These are phyloP conservation scores for Ramaria sp. DNA, from an alignment of 768 basidiomycete species.

Conservation along the genomic window DNA sequence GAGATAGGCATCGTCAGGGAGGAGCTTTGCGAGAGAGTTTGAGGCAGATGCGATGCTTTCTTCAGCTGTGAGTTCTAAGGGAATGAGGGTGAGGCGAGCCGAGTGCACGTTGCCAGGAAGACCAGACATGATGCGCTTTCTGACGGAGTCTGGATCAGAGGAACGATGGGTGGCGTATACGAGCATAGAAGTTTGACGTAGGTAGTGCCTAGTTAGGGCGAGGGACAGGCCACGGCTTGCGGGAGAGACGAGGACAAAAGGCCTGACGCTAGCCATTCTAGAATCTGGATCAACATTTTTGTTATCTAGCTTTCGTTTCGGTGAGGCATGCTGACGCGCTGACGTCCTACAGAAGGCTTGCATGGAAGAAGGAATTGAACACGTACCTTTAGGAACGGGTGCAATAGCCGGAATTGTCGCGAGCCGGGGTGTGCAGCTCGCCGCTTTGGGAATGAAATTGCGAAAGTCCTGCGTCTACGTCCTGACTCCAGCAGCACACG, in stretches of 20 bases:
- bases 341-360: too few relatives aligned
- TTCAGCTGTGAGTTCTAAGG: slow-evolving; percentile 42
- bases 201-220: slow-evolving; percentile 42
- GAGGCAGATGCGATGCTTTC: slow-evolving; percentile 40
- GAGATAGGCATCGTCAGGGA: slow-evolving; percentile 29
- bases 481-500: too few relatives aligned
- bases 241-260: slow-evolving; percentile 44
- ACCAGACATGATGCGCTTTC: slow-evolving; percentile 31
- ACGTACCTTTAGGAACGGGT: too few relatives aligned
- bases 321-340: too few relatives aligned
- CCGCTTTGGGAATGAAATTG: too few relatives aligned
- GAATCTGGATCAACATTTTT: too few relatives aligned
- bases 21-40: slow-evolving; percentile 24
- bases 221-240: slow-evolving; percentile 47
- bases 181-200: slow-evolving; percentile 35
- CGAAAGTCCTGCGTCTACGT: too few relatives aligned
- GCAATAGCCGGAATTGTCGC: too few relatives aligned
- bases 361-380: too few relatives aligned
- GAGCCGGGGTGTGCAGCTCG: too few relatives aligned
- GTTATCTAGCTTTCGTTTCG: too few relatives aligned
- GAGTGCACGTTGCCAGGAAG: slow-evolving; percentile 18
- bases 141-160: slow-evolving; percentile 15
- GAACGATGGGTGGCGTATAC: slow-evolving; percentile 45
- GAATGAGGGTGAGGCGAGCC: slow-evolving; percentile 33
- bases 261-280: slow-evolving; percentile 12